A percentile compares a stretch with the other conserved stretches of the same genome.
phyloP scores from a whole-genome alignment of 148 eudicot species.

The Linanthus parryae region DNA sequence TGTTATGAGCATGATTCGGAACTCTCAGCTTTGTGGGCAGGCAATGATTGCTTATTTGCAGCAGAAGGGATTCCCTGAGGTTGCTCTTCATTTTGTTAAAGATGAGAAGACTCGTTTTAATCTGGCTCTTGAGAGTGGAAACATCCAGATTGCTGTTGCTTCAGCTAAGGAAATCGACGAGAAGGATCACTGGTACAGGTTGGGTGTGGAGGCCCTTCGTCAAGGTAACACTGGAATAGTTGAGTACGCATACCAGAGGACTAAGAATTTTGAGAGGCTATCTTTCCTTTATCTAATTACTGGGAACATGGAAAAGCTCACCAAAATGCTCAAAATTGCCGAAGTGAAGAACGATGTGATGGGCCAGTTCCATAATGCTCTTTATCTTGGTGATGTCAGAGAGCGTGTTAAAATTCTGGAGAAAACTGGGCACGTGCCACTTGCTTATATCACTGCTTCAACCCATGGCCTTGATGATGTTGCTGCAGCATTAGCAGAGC shows the following conservation, averaged over 20 bases:
- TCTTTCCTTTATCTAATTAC: conserved; percentile 77
- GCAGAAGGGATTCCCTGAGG: conserved; percentile 98
- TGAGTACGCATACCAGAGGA: conserved; percentile 78
- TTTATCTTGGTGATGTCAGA: conserved; percentile 60
- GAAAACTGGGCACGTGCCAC: conserved; percentile 66
- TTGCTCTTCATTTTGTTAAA: conserved; percentile 95
- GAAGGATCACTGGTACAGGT: conserved; percentile 73
- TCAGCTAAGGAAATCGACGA: conserved; percentile 80
- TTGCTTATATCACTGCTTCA: conserved; percentile 72
- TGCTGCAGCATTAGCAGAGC: conserved; percentile 47
- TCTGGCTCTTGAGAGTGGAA: conserved; percentile 67
- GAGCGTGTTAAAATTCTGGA: conserved; percentile 74
- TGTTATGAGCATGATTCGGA: conserved; percentile 90
- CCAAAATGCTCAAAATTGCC: conserved; percentile 82
- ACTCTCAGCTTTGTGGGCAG: conserved; percentile 92
- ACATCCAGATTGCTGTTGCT: conserved; percentile 69
- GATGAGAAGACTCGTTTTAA: conserved; percentile 76
- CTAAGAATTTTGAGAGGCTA: conserved; percentile 71
- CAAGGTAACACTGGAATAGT: conserved; percentile 80
- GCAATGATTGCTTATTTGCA: conserved; percentile 98
- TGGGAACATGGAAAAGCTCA: conserved; percentile 54
- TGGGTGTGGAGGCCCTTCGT: conserved; percentile 83
- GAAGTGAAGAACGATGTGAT: conserved; percentile 77
- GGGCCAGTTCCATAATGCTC: conserved; percentile 82
- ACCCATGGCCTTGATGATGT: conserved; percentile 59